Evolutionary conservation across 2,329 filamentous ascomycete species (phyloP).

Genomic region (Scytalidium lignicola): DNA sequence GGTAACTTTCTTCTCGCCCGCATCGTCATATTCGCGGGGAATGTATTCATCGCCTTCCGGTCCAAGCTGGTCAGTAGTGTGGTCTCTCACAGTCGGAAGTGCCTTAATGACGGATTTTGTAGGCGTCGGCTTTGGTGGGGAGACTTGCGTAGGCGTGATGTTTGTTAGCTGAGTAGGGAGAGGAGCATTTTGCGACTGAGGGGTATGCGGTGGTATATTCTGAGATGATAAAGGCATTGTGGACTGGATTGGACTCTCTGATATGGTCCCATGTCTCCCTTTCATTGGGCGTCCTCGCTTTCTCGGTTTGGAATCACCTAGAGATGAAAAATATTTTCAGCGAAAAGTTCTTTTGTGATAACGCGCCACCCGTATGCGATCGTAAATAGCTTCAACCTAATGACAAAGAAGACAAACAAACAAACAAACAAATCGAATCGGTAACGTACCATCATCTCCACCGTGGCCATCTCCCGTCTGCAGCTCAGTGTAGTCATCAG

Average conservation of each 20-base stretch:
- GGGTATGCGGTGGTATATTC: constrained; percentile 47
- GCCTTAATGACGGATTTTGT: constrained; percentile 86
- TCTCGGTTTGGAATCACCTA: constrained; percentile 37
- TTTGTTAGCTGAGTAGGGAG: constrained; percentile 25
- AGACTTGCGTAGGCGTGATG: constrained; percentile 42
- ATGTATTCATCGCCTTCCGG: constrained; percentile 90
- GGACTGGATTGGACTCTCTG: constrained; percentile 53
- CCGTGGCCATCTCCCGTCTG: constrained; percentile 44
- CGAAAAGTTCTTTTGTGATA: neutral
- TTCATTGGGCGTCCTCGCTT: constrained; percentile 32
- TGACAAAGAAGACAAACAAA: neutral
- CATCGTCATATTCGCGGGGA: constrained; percentile 86
- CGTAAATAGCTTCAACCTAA: neutral
- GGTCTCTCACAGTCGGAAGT: constrained; percentile 89
- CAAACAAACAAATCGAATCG: constrained; percentile 6
- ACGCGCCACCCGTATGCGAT: neutral
- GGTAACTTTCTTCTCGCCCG: constrained; percentile 91
- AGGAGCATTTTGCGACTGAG: constrained; percentile 36
- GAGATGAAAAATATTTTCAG: neutral
- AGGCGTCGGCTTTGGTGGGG: constrained; percentile 73
- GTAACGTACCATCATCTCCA: constrained; percentile 71
- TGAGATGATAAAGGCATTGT: constrained; percentile 40
- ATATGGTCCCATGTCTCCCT: constrained; percentile 39
- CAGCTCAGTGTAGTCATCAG: constrained; percentile 51
- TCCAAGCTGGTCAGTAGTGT: constrained; percentile 93